Percentiles rank a stretch among this genome's conserved stretches.
Evolutionary conservation across 225 moss, liverwort and hornwort genomes (phyloP).

Genomic region (Physcomitrium patens): DNA sequence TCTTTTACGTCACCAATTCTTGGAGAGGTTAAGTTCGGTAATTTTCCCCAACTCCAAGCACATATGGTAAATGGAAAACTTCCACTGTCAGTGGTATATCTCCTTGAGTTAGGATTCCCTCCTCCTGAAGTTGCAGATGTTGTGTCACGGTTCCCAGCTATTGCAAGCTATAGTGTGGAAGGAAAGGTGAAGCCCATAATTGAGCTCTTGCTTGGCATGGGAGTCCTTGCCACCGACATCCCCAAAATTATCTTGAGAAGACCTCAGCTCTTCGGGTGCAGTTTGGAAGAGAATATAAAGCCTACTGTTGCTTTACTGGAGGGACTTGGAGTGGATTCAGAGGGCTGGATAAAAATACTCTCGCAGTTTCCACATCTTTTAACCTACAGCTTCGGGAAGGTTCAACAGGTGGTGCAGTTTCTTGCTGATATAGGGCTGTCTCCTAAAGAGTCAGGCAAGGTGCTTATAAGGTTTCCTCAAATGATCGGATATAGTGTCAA

Average conservation of each 20-base stretch:
- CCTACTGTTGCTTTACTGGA: conserved; percentile 66
- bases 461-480: conserved; percentile 69
- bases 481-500: conserved; percentile 78
- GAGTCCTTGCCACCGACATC: conserved; percentile 42
- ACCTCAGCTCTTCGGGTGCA: conserved; percentile 81
- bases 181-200: conserved; percentile 62
- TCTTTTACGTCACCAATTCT: conserved; percentile 41
- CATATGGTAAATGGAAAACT: conserved; percentile 63
- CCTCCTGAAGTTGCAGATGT: conserved; percentile 48
- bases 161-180: conserved; percentile 66
- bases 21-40: conserved; percentile 42
- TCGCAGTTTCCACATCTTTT: conserved; percentile 69
- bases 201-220: conserved; percentile 53
- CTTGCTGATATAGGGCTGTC: conserved; percentile 60
- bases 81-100: conserved; percentile 59
- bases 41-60: conserved; percentile 45
- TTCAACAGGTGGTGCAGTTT: conserved; percentile 58
- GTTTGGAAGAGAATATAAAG: conserved; percentile 69
- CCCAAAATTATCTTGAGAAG: conserved; percentile 65
- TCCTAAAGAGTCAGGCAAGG: conserved; percentile 52
- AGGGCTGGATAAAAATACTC: conserved; percentile 64
- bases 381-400: conserved; percentile 66
- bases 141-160: conserved; percentile 54
- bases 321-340: conserved; percentile 62
- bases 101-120: conserved; percentile 65